Base-by-base conservation (phyloP, 129 eudicot species). In the Flaveria bidentis region DNA sequence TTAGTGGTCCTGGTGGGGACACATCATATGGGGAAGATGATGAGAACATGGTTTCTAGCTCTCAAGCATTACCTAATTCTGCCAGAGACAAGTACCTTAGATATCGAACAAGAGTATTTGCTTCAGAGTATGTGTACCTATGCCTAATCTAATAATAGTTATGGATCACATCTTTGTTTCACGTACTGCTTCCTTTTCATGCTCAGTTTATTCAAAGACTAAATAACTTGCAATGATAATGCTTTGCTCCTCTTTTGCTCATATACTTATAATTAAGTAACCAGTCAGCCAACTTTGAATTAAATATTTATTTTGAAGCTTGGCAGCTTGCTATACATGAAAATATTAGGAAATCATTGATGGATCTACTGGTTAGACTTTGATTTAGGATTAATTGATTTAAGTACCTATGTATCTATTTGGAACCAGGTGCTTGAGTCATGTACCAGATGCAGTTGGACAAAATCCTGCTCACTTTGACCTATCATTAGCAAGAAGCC, bases 31-130 rank as follows among this genome's bases (percentile, higher is more conserved):
- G 87, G 64, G 96, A 94, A 47, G 98, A 93, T 85, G 97, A 91
- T 39, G 96, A 94, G 73, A 94, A 82, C 87, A 94, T 94, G 96
- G 97, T 91, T 70, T 91, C 98, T 52, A 82, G 86, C 62, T 85
- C 96, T 72, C 73, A 71, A 66, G 71, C 75, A 60, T 44, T 72
- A 57, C 76, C 87, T 25, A 78, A 76, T 73, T 25, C 84, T 66
- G 58, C 79, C 75, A 87, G 85, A 75, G 93, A 82, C 69, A 86
- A 85, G 85, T 90, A 87, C 84, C 97, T 94, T 83, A 85, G 98
- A 91, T 94, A 91, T 76, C 85, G 97, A 74, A 94, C 98, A 64
- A 84, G 96, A 83, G 98, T 94, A 68, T 94, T 94, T 84, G 98
- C 98, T 66, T 96, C 97, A 22, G 98, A 91, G 98, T 94, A 91